A percentile compares a stretch with the other conserved stretches of the same genome.
Evolutionary conservation across 2,329 filamentous ascomycete species (phyloP).

Genomic region (Lachnellula hyalina): DNA sequence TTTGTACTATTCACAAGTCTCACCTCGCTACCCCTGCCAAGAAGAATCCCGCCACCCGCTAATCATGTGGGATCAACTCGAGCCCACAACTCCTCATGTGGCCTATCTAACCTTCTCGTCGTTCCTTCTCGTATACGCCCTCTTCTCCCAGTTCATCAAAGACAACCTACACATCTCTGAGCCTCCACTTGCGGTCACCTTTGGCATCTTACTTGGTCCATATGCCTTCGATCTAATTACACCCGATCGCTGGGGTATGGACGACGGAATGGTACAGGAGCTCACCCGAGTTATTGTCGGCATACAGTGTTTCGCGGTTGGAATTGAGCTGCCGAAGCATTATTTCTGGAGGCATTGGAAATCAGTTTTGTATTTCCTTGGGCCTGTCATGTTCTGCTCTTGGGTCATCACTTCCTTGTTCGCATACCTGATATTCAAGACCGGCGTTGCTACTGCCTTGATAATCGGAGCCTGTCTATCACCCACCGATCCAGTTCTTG

Average conservation of each 20-base stretch:
- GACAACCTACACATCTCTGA: slow-evolving; percentile 56
- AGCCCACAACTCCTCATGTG: slow-evolving; percentile 50
- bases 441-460: slow-evolving; percentile 40
- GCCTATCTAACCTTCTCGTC: slow-evolving; percentile 53
- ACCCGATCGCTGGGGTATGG: slow-evolving; percentile 57
- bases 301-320: slow-evolving; percentile 68
- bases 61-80: slow-evolving; percentile 45
- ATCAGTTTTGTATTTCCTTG: slow-evolving; percentile 23
- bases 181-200: slow-evolving; percentile 56
- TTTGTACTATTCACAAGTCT: too few relatives aligned
- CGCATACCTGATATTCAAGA: slow-evolving; percentile 41
- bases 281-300: slow-evolving; percentile 68
- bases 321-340: slow-evolving; percentile 59
- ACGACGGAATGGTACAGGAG: slow-evolving; percentile 63
- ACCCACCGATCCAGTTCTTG: slow-evolving; percentile 51
- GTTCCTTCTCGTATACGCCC: slow-evolving; percentile 54
- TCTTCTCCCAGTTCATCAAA: slow-evolving; percentile 54
- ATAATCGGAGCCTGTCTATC: slow-evolving; percentile 50
- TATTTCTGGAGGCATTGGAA: slow-evolving; percentile 29
- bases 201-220: slow-evolving; percentile 65
- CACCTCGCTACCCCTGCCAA: not conserved
- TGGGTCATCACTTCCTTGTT: slow-evolving; percentile 42
- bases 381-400: slow-evolving; percentile 26
- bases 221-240: slow-evolving; percentile 61
- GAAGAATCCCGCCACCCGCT: not conserved